These are phyloP conservation scores for Hypoxylon rubiginosum DNA, from an alignment of 2,329 filamentous ascomycete genomes.

Conservation along the genomic window DNA sequence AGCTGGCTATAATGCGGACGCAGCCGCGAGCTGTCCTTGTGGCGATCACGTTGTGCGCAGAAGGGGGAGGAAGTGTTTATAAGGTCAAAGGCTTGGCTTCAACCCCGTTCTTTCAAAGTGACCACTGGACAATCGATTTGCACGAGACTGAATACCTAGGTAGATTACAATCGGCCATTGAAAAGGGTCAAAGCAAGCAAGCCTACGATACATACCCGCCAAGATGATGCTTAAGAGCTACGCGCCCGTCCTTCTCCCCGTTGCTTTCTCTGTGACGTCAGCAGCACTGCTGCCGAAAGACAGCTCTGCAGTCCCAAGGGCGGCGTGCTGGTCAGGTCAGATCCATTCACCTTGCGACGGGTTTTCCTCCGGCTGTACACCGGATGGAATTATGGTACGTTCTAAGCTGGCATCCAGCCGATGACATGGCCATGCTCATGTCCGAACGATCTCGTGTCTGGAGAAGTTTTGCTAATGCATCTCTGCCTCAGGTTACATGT, in stretches of 20 bases:
- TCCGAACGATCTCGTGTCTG: neutral
- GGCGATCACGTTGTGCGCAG: slow-evolving; percentile 11
- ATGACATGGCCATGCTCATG: neutral
- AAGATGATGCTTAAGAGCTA: slow-evolving; percentile 34
- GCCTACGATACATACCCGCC: neutral
- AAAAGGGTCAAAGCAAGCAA: neutral
- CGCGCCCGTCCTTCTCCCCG: slow-evolving; percentile 20
- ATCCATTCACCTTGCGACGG: slow-evolving; percentile 35
- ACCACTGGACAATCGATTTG: neutral
- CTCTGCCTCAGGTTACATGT: slow-evolving; percentile 31
- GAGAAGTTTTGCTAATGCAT: slow-evolving; percentile 6
- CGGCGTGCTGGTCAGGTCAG: slow-evolving; percentile 34
- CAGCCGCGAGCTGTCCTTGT: slow-evolving; percentile 6
- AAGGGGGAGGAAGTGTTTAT: slow-evolving; percentile 4
- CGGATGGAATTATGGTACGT: slow-evolving; percentile 37
- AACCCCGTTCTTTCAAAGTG: neutral
- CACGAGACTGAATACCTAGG: neutral
- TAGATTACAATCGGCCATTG: neutral
- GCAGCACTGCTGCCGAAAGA: slow-evolving; percentile 15
- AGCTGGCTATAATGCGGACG: slow-evolving; percentile 12
- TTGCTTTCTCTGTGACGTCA: slow-evolving; percentile 25
- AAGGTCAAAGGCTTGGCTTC: slow-evolving; percentile 15
- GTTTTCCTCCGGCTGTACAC: slow-evolving; percentile 29
- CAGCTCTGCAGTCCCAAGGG: neutral
- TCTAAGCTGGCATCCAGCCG: neutral